Evolutionary conservation across 2,329 filamentous ascomycete species (phyloP), one percentile per base, ranked within the genome.

Genomic region (Hirsutella thompsonii): DNA sequence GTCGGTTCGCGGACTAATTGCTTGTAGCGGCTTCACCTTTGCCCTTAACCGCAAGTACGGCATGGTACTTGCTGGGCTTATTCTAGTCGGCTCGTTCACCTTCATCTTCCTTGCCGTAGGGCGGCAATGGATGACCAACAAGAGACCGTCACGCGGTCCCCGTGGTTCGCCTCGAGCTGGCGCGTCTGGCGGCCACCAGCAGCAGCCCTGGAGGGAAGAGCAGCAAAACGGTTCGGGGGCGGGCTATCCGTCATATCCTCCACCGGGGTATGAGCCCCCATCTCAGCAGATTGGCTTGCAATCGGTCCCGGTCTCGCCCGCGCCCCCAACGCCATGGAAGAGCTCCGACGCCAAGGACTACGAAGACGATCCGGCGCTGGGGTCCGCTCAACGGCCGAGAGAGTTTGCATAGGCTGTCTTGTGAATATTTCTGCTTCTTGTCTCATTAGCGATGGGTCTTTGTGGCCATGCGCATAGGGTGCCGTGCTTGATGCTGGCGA

Each of bases 1-100:
- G 6, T 4, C 3, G 28, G 9, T 4, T 13, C 8, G 9, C 9
- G 21, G 9, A 23, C 38, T 37, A 5, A 41, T 30, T 3, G 9
- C 4, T n/a, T 33, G 8, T 38, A 75, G 71, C 5, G 77, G 77
- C 20, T 78, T 79, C 52, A 63, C 65, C 0, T 69, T 79, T 40
- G 74, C 76, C 3, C 58, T 68, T 13, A 69, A 70, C 40, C 50
- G 61, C n/a, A 56, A 54, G 36, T 68, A 65, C 43, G 61, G 68
- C 46, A 67, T 63, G 49, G 59, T 68, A 28, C 63, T 75, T n/a
- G 61, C 66, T 8, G 67, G 61, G 20, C 52, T 73, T 26, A 55
- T 73, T 26, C 55, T 74, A 37, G 55, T 69, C 36, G 38, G 69
- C 30, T 53, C 66, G 44, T 55, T 71, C 5, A 55, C 59, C 26